Evolutionary conservation across 352 stramenopile species (phyloP).

Genomic region (Peronosclerospora sorghi): DNA sequence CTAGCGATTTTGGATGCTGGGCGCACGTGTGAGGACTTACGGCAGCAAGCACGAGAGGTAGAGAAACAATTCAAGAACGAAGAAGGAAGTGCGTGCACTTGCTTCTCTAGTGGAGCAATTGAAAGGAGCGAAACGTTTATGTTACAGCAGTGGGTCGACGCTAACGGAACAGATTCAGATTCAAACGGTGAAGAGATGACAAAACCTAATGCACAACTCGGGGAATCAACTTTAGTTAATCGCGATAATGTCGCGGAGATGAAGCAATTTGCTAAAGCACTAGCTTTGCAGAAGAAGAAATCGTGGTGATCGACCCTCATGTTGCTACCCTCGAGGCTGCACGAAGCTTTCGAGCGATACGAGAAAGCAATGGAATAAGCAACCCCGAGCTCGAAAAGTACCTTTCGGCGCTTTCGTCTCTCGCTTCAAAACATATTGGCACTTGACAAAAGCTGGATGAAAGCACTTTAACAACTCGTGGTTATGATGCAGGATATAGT

Average conservation of each 20-base stretch:
- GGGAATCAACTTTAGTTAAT: slow-evolving; percentile 66
- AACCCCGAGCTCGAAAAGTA: slow-evolving; percentile 39
- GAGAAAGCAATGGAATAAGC: slow-evolving; percentile 43
- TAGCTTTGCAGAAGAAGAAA: slow-evolving; percentile 44
- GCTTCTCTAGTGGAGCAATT: too few species aligned
- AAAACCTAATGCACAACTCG: slow-evolving; percentile 37
- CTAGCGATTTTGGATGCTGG: slow-evolving; percentile 69
- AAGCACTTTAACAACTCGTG: slow-evolving; percentile 61
- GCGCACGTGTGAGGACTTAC: slow-evolving; percentile 55
- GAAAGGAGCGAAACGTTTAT: background rate
- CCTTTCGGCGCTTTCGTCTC: slow-evolving; percentile 40
- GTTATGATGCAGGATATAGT: slow-evolving; percentile 44
- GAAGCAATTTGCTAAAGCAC: slow-evolving; percentile 41
- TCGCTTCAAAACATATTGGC: slow-evolving; percentile 55
- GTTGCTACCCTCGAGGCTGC: slow-evolving; percentile 33
- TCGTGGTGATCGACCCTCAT: slow-evolving; percentile 26
- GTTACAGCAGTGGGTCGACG: slow-evolving; percentile 30
- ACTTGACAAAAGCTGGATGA: slow-evolving; percentile 66
- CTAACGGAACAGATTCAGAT: slow-evolving; percentile 44
- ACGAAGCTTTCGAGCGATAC: slow-evolving; percentile 45
- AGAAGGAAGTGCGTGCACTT: slow-evolving; percentile 44
- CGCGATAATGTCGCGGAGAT: slow-evolving; percentile 59
- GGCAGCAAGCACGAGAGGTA: slow-evolving; percentile 47
- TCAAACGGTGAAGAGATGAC: too few species aligned
- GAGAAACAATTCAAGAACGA: slow-evolving; percentile 71